A percentile compares a stretch with the other conserved stretches of the same genome.
Conservation (phyloP, 2,329 filamentous ascomycete genomes). For the Phaeosphaeria sp. region DNA sequence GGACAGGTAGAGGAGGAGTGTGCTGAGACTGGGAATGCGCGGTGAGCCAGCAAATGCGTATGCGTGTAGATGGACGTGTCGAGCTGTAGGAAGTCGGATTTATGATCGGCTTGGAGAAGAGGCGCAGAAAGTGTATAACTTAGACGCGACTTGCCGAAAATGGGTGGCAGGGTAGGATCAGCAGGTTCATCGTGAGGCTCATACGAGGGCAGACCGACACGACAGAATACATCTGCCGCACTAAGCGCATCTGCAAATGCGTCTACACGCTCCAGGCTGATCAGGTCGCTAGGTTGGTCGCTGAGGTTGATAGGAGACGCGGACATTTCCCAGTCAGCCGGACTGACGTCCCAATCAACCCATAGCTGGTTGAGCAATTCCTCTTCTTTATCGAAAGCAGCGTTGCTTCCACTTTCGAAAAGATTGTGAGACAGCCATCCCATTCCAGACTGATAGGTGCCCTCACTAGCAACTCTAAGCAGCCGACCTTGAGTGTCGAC, state of each 20-base stretch:
- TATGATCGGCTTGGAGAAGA: constrained; percentile 60
- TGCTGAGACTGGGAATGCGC: constrained; percentile 13
- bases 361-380: constrained; percentile 70
- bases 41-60: constrained; percentile 26
- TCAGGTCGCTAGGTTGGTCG: neutral
- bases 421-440: constrained; percentile 73
- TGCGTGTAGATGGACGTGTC: constrained; percentile 43
- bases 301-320: neutral
- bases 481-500: constrained; percentile 70
- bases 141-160: constrained; percentile 59
- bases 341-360: constrained; percentile 71
- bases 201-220: constrained; percentile 54
- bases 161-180: constrained; percentile 68
- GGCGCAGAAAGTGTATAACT: constrained; percentile 62
- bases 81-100: constrained; percentile 53
- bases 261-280: constrained; percentile 58
- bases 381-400: constrained; percentile 60
- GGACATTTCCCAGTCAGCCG: constrained; percentile 59
- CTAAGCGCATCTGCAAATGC: constrained; percentile 67
- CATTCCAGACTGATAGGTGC: constrained; percentile 80
- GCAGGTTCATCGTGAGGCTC: constrained; percentile 53
- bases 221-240: constrained; percentile 67
- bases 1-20: neutral
- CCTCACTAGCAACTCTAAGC: constrained; percentile 79
- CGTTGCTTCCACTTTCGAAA: constrained; percentile 46